A percentile compares a stretch with the other conserved stretches of the same genome.
phyloP scores from a whole-genome alignment of 73 alveolate species.

The Tetrahymena malaccensis region DNA sequence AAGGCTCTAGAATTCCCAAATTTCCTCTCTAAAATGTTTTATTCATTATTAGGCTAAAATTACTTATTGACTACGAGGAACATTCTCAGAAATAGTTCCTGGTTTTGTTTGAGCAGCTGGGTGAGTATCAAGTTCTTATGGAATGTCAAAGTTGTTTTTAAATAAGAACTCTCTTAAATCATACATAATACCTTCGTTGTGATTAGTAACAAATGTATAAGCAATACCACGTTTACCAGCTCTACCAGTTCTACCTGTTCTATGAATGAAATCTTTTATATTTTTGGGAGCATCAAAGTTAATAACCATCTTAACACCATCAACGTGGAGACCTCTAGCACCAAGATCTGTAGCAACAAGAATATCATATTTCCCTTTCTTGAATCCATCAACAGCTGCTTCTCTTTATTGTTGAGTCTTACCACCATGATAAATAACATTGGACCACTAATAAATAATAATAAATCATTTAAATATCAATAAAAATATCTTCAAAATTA shows the following conservation, averaged over 20 bases:
- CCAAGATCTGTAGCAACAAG: conserved; percentile 99
- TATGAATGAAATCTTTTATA: conserved; percentile 92
- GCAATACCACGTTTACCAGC: conserved; percentile 95
- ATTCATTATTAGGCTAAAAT: not conserved
- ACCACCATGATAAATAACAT: conserved; percentile 68
- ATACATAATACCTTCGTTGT: conserved; percentile 22
- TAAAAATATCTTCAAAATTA: too few relatives aligned
- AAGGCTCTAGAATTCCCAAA: too few relatives aligned
- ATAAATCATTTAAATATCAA: not conserved
- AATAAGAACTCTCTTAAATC: conserved; percentile 29
- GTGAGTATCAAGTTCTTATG: conserved; percentile 24
- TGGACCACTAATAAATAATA: not conserved
- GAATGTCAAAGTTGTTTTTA: conserved; percentile 19
- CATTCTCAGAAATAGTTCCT: conserved; percentile 35
- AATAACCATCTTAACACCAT: conserved; percentile 94
- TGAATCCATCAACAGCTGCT: conserved; percentile 77
- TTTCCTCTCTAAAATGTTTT: not conserved
- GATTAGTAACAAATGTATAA: conserved; percentile 32
- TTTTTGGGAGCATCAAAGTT: conserved; percentile 96
- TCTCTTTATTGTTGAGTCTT: conserved; percentile 69
- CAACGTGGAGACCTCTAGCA: conserved; percentile 97
- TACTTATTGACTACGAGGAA: conserved; percentile 12
- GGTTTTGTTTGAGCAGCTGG: conserved; percentile 19
- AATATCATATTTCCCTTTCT: conserved; percentile 85
- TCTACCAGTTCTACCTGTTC: conserved; percentile 98